Base-by-base conservation (phyloP, 192 early-diverging fungal genomes). In the Coemansia sp. region DNA sequence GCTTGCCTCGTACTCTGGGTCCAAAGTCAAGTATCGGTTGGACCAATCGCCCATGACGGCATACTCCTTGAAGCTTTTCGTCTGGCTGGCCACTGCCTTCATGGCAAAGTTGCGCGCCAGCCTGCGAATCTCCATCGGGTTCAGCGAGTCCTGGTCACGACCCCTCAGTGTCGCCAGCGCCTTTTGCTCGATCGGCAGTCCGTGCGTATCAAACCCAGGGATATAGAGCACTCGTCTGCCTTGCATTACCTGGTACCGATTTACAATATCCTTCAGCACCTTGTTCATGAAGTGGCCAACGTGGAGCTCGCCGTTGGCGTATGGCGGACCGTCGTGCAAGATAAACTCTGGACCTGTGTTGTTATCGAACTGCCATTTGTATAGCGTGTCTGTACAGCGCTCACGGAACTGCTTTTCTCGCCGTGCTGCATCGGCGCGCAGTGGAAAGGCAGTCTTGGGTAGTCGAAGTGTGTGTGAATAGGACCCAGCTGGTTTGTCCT, bases 191-290 rank as follows among this genome's bases (percentile, higher is more conserved):
- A 94, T 94, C 22, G 92, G 92, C 36, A 94, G 71, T 7, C 92
- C 92, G 64, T 94, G 92, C 40, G 90, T 90, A 75, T 94, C 92
- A 81, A 90, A 94, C 64, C 92, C 92, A 33, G 92, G 92, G 5
- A 88, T 86, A 65, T 90, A 94, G 76, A 84, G 76, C 5, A 94
- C 91, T 69, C 87, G 89, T 39, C 86, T 85, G 38, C 92, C 92
- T 41, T 85, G 84, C 69, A 92, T 86, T 2, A 92, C 83, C 55
- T 90, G 87, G 73, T 92, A 88, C 24, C 92, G 87, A 70, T 91
- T 90, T 44, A 92, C 78, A 31, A 94, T 90, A 55, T 94, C 92
- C 75, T 94, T 94, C 24, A 93, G 84, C 49, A 94, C 85, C 79
- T 92, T 92, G 84, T 94, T 94, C 79, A 94, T 85, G 39, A 91